phyloP scores from a whole-genome alignment of 768 basidiomycete species.

The Albatrellus ellisii region DNA sequence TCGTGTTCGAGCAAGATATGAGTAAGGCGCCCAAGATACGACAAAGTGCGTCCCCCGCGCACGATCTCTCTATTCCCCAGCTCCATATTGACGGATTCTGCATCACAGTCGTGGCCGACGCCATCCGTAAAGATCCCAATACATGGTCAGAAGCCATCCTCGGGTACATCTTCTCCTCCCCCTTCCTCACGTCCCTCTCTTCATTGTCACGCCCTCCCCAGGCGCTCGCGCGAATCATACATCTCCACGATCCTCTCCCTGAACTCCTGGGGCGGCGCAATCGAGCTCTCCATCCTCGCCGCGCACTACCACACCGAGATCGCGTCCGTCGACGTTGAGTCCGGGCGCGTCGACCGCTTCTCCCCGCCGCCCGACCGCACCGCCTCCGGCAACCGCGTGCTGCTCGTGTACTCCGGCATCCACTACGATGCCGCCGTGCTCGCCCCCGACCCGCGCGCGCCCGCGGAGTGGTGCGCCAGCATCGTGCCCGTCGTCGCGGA shows the following conservation, averaged over 20 bases:
- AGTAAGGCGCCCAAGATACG: constrained; percentile 58
- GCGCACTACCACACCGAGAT: constrained; percentile 78
- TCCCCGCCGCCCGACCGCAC: constrained; percentile 34
- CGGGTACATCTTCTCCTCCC: constrained; percentile 46
- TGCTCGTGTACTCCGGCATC: constrained; percentile 91
- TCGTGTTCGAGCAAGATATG: constrained; percentile 77
- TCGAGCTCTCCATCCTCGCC: constrained; percentile 81
- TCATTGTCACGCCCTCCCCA: constrained; percentile 19
- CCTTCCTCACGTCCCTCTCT: not conserved
- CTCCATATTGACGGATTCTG: not conserved
- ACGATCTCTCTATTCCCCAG: not conserved
- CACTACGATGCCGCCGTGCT: constrained; percentile 90
- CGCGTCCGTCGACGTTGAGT: constrained; percentile 82
- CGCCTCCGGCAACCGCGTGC: constrained; percentile 25
- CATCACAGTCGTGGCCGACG: constrained; percentile 81
- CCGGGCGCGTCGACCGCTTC: constrained; percentile 80
- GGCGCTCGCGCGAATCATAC: constrained; percentile 52
- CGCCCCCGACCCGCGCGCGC: constrained; percentile 64
- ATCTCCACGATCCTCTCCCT: constrained; percentile 71
- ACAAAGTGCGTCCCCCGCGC: constrained; percentile 41
- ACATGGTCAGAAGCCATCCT: constrained; percentile 80
- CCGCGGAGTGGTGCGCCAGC: constrained; percentile 74
- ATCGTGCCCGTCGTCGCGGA: constrained; percentile 49
- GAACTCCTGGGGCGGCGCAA: constrained; percentile 89
- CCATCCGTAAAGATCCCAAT: constrained; percentile 55